A percentile compares a stretch with the other conserved stretches of the same genome.
Conservation (phyloP, 441 rosid species). For the Adansonia rubrostipa region DNA sequence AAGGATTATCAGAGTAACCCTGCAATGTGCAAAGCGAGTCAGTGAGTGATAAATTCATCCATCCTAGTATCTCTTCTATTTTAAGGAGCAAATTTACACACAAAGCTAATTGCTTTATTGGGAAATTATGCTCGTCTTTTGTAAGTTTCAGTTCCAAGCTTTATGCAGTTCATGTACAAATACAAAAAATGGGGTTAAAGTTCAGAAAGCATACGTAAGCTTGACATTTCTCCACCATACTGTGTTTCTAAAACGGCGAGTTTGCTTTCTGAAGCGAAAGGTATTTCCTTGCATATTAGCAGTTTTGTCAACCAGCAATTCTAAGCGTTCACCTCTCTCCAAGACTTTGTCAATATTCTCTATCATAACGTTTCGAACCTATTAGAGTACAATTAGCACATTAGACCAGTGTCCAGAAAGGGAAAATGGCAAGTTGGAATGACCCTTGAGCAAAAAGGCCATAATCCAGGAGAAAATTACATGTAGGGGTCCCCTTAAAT, state of each 20-base stretch:
- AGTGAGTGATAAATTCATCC: slow-evolving; percentile 17
- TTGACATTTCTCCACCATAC: slow-evolving; percentile 96
- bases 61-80: background rate
- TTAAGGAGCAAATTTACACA: background rate
- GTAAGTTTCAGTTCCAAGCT: background rate
- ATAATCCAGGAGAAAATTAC: background rate
- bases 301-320: slow-evolving; percentile 93
- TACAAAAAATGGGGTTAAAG: background rate
- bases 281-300: slow-evolving; percentile 95
- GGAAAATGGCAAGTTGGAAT: background rate
- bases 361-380: slow-evolving; percentile 94
- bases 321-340: slow-evolving; percentile 93
- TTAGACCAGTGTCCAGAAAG: background rate
- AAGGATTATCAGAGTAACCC: slow-evolving; percentile 62
- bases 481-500: background rate
- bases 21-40: slow-evolving; percentile 38
- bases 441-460: background rate
- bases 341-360: slow-evolving; percentile 94
- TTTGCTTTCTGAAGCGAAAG: slow-evolving; percentile 90
- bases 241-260: slow-evolving; percentile 81
- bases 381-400: slow-evolving; percentile 16
- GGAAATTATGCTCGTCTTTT: background rate
- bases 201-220: slow-evolving; percentile 66
- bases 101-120: background rate
- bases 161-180: background rate